Evolutionary conservation across 306 rosid genomes (phyloP).

Genomic region (Medicago lupulina): DNA sequence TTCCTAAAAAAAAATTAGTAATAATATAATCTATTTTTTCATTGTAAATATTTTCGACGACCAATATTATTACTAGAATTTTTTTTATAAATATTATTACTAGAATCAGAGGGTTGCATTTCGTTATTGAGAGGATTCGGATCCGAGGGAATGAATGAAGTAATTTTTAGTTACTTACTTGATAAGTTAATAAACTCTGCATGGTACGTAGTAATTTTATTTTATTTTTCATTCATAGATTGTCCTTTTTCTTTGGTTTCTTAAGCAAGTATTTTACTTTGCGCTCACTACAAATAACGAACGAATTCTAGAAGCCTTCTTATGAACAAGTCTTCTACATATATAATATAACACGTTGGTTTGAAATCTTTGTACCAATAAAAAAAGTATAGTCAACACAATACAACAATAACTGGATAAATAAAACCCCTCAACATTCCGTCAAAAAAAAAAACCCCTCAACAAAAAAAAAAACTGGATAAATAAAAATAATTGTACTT

Average conservation of each 20-base stretch:
- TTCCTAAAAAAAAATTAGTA: no score
- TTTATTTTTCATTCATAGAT: neutral
- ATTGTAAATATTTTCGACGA: no score
- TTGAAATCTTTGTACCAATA: neutral
- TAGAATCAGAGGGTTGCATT: no score
- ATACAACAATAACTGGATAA: constrained; percentile 17
- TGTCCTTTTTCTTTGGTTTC: neutral
- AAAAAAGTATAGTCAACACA: neutral
- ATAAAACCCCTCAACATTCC: neutral
- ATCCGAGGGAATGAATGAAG: no score
- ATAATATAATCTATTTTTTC: no score
- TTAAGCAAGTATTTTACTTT: constrained; percentile 34
- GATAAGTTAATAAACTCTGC: neutral
- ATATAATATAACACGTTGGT: constrained; percentile 8
- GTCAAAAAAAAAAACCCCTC: neutral
- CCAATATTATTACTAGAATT: no score
- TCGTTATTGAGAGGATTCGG: no score
- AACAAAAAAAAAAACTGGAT: neutral
- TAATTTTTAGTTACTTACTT: neutral
- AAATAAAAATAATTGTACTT: neutral
- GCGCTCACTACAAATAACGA: constrained; percentile 9
- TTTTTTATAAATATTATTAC: no score
- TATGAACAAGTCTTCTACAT: constrained; percentile 37
- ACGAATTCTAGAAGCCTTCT: constrained; percentile 32
- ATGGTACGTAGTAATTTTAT: neutral